These are phyloP conservation scores for Blastocystis sp. DNA, from an alignment of 352 stramenopile genomes.

Conservation along the genomic window DNA sequence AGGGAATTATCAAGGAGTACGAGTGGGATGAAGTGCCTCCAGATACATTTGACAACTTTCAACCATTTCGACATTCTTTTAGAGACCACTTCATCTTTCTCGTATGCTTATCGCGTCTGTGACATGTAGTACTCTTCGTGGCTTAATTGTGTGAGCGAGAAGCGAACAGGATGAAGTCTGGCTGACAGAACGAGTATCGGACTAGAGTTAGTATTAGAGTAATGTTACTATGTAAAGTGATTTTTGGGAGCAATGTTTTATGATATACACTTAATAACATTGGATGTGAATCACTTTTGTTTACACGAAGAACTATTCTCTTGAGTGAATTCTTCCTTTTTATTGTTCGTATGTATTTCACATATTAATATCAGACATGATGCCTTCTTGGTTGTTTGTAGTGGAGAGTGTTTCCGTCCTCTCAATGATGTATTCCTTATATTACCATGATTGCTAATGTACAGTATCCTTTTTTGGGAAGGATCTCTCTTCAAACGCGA, in stretches of 20 bases:
- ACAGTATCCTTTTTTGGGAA: background rate
- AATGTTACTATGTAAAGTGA: too few species aligned
- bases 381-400: background rate
- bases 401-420: background rate
- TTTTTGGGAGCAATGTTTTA: too few species aligned
- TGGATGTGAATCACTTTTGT: too few species aligned
- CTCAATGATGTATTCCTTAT: background rate
- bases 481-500: slow-evolving; percentile 7
- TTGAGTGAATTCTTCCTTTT: background rate
- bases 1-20: background rate
- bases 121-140: background rate
- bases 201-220: too few species aligned
- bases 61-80: background rate
- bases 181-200: background rate
- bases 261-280: too few species aligned
- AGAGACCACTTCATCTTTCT: background rate
- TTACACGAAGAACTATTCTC: too few species aligned
- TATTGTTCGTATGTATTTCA: background rate
- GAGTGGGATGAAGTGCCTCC: background rate
- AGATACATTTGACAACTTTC: background rate
- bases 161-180: background rate
- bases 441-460: background rate
- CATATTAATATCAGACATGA: too few species aligned
- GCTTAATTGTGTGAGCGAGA: background rate
- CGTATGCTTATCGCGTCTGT: background rate